Conservation (phyloP, 169 alveolate genomes). For the Plasmodium yoelii region DNA sequence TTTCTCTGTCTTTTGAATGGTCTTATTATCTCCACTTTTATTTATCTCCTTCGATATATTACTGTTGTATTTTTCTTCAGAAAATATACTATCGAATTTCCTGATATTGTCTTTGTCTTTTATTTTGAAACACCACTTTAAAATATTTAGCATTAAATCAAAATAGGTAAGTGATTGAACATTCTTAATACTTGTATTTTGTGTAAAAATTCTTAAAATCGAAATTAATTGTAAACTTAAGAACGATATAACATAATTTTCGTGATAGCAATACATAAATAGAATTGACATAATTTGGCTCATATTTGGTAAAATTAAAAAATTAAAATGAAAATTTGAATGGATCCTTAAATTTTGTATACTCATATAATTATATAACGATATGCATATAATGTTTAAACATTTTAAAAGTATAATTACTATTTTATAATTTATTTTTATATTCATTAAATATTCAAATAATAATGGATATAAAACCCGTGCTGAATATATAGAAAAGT, state of each 20-base stretch:
- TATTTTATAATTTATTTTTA: conserved; percentile 40
- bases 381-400: conserved; percentile 64
- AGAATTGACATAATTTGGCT: conserved; percentile 36
- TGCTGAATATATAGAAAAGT: conserved; percentile 65
- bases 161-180: conserved; percentile 44
- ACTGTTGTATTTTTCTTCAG: not conserved
- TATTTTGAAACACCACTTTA: not conserved
- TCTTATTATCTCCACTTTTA: not conserved
- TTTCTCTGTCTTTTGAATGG: not conserved
- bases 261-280: conserved; percentile 54
- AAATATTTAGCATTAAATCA: conserved; percentile 15
- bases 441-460: conserved; percentile 34
- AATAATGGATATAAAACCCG: conserved; percentile 53
- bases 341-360: conserved; percentile 53
- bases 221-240: conserved; percentile 67
- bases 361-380: conserved; percentile 53
- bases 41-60: not conserved
- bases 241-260: conserved; percentile 44
- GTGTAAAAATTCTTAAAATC: conserved; percentile 52
- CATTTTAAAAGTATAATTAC: conserved; percentile 26
- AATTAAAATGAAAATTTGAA: conserved; percentile 58
- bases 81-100: not conserved
- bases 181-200: conserved; percentile 18
- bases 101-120: not conserved
- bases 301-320: conserved; percentile 63